Base-by-base conservation (phyloP, 345 rosid species). In the Citrus maxima region DNA sequence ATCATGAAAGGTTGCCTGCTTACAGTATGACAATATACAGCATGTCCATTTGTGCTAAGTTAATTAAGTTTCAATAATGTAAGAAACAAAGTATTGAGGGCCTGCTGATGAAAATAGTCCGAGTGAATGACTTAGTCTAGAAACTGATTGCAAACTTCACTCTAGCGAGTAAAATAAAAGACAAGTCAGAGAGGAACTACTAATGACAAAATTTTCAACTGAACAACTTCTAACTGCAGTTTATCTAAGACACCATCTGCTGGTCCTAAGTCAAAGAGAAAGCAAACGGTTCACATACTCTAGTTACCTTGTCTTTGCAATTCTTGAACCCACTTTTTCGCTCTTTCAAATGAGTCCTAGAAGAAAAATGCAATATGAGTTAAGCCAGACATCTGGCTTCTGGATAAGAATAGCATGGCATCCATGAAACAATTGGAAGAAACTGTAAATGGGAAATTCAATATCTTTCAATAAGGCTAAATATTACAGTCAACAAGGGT, bases 251-350 rank as follows among this genome's bases (percentile, higher is more conserved):
- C 24, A n/a, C 28, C 55, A 16, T 38, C 49, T 59, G 10, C 32
- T 35, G 55, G n/a, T 59, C 37, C 32, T 59, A 73, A 37, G 25
- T 25, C 25, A 42, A 40, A 68, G 24, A 16, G n/a, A 49, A 70
- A 27, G 13, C 2, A 51, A 70, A 7, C 3, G 19, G 51, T 14
- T 40, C 38, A 59, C 16, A 74, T 40, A 9, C 56, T 24, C 18
- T 2, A 38, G 24, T 74, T 82, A 89, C 93, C 93, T 89, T 89
- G 95, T 79, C 93, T 84, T 82, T 89, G 91, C 87, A 91, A 74
- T 85, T 91, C 95, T 35, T 75, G 81, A 82, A 91, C 91, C 93
- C 95, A 91, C 70, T 85, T 88, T 79, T 89, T 91, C 18, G 93
- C 95, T 72, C 88, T 77, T 55, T 80, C 80, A 86, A 91, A 89